Percentiles rank a stretch among this genome's conserved stretches.
Conservation (phyloP, 169 alveolate species). For the Hepatocystis sp. region DNA sequence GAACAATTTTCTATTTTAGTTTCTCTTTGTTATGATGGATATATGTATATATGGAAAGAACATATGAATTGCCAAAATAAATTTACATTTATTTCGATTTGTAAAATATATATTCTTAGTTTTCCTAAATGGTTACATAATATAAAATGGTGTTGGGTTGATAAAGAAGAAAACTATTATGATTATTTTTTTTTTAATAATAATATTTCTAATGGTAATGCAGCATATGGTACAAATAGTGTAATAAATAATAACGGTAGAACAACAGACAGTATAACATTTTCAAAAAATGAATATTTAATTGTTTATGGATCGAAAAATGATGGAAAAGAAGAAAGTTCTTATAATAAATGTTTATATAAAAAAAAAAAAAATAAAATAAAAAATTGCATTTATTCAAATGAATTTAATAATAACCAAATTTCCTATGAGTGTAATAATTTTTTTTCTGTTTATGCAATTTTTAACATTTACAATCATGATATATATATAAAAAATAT, state of each 20-base stretch:
- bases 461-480: conserved; percentile 45
- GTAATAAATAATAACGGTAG: not conserved
- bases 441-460: conserved; percentile 51
- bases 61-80: conserved; percentile 47
- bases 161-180: conserved; percentile 13
- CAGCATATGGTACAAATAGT: not conserved
- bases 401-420: not conserved
- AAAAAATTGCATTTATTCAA: conserved; percentile 4
- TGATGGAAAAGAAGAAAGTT: not conserved
- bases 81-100: conserved; percentile 48
- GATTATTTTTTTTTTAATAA: conserved; percentile 2
- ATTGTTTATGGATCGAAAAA: conserved; percentile 67
- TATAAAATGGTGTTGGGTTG: conserved; percentile 72
- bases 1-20: conserved; percentile 32
- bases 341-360: not conserved
- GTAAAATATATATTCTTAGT: conserved; percentile 37
- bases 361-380: conserved; percentile 4
- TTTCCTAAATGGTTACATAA: conserved; percentile 15
- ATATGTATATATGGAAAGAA: conserved; percentile 70
- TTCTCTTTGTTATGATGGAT: conserved; percentile 69
- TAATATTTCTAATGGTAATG: too few relatives aligned
- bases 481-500: conserved; percentile 64
- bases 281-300: conserved; percentile 45
- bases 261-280: not conserved
- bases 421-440: conserved; percentile 10